These are phyloP conservation scores for Amanita rubescens DNA, from an alignment of 768 basidiomycete species.

Conservation along the genomic window DNA sequence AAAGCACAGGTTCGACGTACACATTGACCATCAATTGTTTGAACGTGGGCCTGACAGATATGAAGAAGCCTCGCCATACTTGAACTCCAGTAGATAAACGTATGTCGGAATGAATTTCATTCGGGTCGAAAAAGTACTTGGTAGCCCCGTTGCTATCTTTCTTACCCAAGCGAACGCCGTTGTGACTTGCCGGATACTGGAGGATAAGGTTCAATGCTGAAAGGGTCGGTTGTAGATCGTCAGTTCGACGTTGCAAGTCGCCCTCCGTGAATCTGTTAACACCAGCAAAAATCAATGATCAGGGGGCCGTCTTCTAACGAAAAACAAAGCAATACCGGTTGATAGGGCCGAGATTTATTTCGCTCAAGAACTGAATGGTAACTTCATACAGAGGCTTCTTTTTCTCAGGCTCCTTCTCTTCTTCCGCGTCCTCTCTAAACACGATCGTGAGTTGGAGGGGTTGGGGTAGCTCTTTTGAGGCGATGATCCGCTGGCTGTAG, in stretches of 20 bases:
- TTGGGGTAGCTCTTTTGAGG: conserved; percentile 37
- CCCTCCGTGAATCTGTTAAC: conserved; percentile 51
- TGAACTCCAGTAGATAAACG: conserved; percentile 29
- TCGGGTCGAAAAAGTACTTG: conserved; percentile 46
- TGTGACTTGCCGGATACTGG: conserved; percentile 37
- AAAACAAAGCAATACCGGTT: background rate
- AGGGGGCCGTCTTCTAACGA: background rate
- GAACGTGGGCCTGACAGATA: conserved; percentile 40
- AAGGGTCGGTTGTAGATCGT: conserved; percentile 42
- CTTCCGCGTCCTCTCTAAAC: conserved; percentile 35
- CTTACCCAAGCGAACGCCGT: conserved; percentile 45
- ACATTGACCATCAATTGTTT: conserved; percentile 50
- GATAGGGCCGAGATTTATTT: background rate
- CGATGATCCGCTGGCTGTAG: conserved; percentile 37
- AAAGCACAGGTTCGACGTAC: conserved; percentile 19
- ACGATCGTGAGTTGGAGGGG: conserved; percentile 33
- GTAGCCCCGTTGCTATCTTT: conserved; percentile 17
- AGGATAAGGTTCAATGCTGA: conserved; percentile 54
- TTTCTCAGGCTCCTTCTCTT: conserved; percentile 26
- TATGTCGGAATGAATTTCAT: conserved; percentile 11
- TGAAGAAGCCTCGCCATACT: conserved; percentile 39
- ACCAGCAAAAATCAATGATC: conserved; percentile 27
- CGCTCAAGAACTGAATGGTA: background rate
- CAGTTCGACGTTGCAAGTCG: conserved; percentile 28
- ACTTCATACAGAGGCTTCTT: conserved; percentile 33